Percentiles rank a stretch among this genome's conserved stretches.
Conservation (phyloP, 2,329 filamentous ascomycete genomes). For the Beauveria sp. region DNA sequence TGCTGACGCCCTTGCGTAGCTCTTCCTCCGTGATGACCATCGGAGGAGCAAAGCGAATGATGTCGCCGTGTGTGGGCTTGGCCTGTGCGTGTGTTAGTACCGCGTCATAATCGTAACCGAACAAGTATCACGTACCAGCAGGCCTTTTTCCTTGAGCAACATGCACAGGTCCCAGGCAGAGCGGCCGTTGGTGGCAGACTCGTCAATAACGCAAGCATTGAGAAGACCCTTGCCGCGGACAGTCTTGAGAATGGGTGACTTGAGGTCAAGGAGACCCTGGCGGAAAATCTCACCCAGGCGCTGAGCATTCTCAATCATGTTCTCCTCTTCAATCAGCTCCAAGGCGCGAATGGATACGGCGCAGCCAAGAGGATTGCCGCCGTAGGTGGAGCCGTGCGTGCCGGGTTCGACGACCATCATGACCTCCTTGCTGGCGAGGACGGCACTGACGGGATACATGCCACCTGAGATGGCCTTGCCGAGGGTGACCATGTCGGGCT, state of each 20-base stretch:
- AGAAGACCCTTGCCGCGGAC: constrained; percentile 89
- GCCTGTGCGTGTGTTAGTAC: constrained; percentile 49
- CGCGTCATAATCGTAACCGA: neutral
- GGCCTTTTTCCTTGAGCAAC: constrained; percentile 88
- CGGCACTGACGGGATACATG: constrained; percentile 97
- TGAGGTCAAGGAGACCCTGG: constrained; percentile 64
- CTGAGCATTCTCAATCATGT: constrained; percentile 77
- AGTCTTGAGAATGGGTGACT: constrained; percentile 70
- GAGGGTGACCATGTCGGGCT: constrained; percentile 88
- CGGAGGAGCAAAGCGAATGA: constrained; percentile 95
- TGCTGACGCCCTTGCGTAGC: constrained; percentile 66
- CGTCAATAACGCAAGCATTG: constrained; percentile 94
- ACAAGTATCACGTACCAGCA: constrained; percentile 58
- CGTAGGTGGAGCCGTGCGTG: constrained; percentile 97
- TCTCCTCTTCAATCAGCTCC: constrained; percentile 87
- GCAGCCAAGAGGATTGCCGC: constrained; percentile 91
- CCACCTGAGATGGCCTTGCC: constrained; percentile 97
- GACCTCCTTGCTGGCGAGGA: constrained; percentile 78
- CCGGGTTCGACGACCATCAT: constrained; percentile 96
- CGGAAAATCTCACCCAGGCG: constrained; percentile 76
- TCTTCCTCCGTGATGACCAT: constrained; percentile 88
- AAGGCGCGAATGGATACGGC: constrained; percentile 92
- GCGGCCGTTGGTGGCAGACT: constrained; percentile 74
- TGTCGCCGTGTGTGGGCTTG: constrained; percentile 97
- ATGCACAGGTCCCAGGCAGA: constrained; percentile 95